Conservation (phyloP, 805 yeast genomes). For the Candida dendrica region DNA sequence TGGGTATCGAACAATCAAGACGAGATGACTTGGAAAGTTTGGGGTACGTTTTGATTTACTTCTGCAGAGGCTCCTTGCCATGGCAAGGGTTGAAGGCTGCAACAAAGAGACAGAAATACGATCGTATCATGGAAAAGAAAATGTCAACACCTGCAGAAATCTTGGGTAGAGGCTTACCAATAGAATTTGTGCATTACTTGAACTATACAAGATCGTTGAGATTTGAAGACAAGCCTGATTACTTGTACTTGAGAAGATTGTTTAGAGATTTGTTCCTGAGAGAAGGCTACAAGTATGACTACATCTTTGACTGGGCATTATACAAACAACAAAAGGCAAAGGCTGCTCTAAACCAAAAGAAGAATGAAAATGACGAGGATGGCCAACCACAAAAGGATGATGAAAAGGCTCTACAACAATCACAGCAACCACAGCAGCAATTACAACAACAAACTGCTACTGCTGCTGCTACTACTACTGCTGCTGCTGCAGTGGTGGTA, state of each 20-base stretch:
- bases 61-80: slow-evolving; percentile 92
- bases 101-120: slow-evolving; percentile 94
- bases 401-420: slow-evolving; percentile 2
- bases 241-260: slow-evolving; percentile 77
- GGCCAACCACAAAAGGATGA: slow-evolving; percentile 15
- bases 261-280: slow-evolving; percentile 84
- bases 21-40: slow-evolving; percentile 93
- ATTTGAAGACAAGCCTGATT: slow-evolving; percentile 96
- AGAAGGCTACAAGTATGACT: slow-evolving; percentile 87
- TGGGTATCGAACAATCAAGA: slow-evolving; percentile 95
- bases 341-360: slow-evolving; percentile 19
- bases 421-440: background rate
- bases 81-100: slow-evolving; percentile 99
- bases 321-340: slow-evolving; percentile 64
- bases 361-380: slow-evolving; percentile 15
- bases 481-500: too few species aligned
- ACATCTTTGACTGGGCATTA: slow-evolving; percentile 94
- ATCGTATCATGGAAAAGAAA: slow-evolving; percentile 91
- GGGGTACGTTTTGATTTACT: slow-evolving; percentile 90
- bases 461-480: too few species aligned
- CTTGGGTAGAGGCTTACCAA: slow-evolving; percentile 86
- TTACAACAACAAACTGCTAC: slow-evolving; percentile 4
- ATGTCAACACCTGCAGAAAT: slow-evolving; percentile 82
- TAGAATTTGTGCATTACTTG: slow-evolving; percentile 79
- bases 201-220: slow-evolving; percentile 84